phyloP scores from a whole-genome alignment of 2,329 filamentous ascomycete genomes.

The Neonectria punicea region DNA sequence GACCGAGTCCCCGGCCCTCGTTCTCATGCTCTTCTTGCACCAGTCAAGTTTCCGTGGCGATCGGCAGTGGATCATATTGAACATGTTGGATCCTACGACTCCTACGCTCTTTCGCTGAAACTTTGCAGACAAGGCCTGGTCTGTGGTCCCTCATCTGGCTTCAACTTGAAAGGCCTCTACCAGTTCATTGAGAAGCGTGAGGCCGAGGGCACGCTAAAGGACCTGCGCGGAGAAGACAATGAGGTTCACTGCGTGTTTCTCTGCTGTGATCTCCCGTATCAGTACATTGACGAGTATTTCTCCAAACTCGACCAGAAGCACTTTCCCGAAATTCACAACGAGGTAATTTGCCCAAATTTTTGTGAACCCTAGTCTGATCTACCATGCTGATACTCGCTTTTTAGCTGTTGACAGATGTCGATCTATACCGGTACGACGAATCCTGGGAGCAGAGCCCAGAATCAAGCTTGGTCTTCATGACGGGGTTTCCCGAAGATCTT shows the following conservation, averaged over 20 bases:
- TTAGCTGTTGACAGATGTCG: no score
- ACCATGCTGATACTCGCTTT: no score
- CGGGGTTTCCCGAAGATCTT: no score
- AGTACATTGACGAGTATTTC: slow-evolving; percentile 70
- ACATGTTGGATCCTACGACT: slow-evolving; percentile 64
- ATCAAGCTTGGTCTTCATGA: no score
- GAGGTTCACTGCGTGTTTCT: slow-evolving; percentile 66
- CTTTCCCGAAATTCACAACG: no score
- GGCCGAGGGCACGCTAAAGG: slow-evolving; percentile 54
- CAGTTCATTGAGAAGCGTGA: slow-evolving; percentile 62
- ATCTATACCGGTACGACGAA: no score
- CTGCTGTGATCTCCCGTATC: slow-evolving; percentile 72
- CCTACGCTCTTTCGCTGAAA: slow-evolving; percentile 63
- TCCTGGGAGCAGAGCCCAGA: no score
- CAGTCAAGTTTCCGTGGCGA: slow-evolving; percentile 68
- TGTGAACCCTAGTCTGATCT: no score
- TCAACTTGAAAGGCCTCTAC: slow-evolving; percentile 64
- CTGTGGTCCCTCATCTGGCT: slow-evolving; percentile 70
- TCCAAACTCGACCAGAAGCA: no score
- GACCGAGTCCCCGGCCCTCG: slow-evolving; percentile 69
- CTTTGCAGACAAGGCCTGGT: slow-evolving; percentile 67
- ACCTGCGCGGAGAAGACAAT: slow-evolving; percentile 56
- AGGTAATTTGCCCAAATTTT: no score
- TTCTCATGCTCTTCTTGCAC: slow-evolving; percentile 59
- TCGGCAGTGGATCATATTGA: slow-evolving; percentile 65